Conservation (phyloP, 2,329 filamentous ascomycete species). For the Zopfia rhizophila region DNA sequence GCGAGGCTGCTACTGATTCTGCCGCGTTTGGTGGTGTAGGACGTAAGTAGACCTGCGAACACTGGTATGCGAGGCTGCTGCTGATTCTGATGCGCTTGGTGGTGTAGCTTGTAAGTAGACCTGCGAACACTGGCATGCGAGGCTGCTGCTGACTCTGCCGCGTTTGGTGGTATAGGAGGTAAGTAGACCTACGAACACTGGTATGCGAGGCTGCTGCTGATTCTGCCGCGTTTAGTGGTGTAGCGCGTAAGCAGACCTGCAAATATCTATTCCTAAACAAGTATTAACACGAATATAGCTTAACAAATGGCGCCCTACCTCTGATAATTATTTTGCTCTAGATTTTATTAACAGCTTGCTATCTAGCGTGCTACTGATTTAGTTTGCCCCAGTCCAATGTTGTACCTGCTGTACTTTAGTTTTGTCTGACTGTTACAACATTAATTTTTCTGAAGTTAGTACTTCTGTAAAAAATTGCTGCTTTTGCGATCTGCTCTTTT, state of each 20-base stretch:
- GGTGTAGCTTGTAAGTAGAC: constrained; percentile 8
- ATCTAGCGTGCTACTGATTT: constrained; percentile 3
- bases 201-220: constrained; percentile 11
- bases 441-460: constrained; percentile 11
- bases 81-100: too few relatives aligned
- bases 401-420: constrained; percentile 10
- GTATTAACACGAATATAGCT: constrained; percentile 10
- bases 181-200: constrained; percentile 12
- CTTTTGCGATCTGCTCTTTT: constrained; percentile 12
- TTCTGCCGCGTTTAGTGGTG: constrained; percentile 13
- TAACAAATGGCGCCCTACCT: constrained; percentile 4
- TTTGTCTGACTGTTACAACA: constrained; percentile 6
- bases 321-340: constrained; percentile 8
- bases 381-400: constrained; percentile 10
- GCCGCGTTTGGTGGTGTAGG: too few relatives aligned
- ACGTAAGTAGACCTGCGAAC: too few relatives aligned
- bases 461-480: constrained; percentile 9
- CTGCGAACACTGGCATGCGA: constrained; percentile 5
- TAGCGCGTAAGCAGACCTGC: constrained; percentile 3
- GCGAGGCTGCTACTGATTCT: constrained; percentile 59
- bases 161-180: constrained; percentile 12
- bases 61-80: too few relatives aligned
- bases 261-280: too few relatives aligned
- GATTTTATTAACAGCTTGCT: constrained; percentile 6
- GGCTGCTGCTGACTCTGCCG: constrained; percentile 5